Evolutionary conservation across 208 protist species (phyloP), one percentile per base, ranked within the genome.

Genomic region (Kentomonas sorsogonicus): DNA sequence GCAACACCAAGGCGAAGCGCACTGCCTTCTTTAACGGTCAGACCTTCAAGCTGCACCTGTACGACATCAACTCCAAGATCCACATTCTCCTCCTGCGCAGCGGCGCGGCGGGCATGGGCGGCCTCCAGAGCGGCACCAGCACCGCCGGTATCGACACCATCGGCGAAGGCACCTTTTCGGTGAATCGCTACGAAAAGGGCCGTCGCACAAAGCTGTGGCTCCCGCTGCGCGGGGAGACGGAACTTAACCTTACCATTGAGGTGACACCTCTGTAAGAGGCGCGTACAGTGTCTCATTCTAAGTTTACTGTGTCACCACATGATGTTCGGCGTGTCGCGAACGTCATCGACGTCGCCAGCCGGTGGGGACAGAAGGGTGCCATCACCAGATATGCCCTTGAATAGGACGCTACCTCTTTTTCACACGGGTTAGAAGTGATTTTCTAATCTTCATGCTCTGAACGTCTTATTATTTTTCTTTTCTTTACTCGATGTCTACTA

Each of bases 161-260:
- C 6, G 30, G 33, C 5, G 29, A 45, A 10, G 51, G 46, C 16
- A 27, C 26, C 6, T 52, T 52, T 23, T 27, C 27, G 27, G 46
- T 52, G 6, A 22, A 52, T 22, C 13, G 23, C 7, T 36, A 52
- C 25, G 7, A 52, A 3, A 52, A n/a, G 15, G 34, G 26, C 10
- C 9, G 18, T 27, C 7, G 43, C 5, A 47, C 18, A 27, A 20
- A 22, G 5, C 18, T 56, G 51, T 56, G 51, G 51, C 25, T 56
- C 6, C 51, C 51, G 51, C 34, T 56, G 22, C 40, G 43, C 18
- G 51, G 51, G 18, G 26, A 45, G 16, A 56, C 51, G 51, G 51
- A 56, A 29, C 30, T 56, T 13, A 56, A 56, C 22, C 30, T 56
- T 3, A 56, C 51, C 2, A 45, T 56, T 43, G 51, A 56, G 20